Evolutionary conservation across 805 yeast species (phyloP), one percentile per base, ranked within the genome.

Genomic region (Suhomyces vadensis): DNA sequence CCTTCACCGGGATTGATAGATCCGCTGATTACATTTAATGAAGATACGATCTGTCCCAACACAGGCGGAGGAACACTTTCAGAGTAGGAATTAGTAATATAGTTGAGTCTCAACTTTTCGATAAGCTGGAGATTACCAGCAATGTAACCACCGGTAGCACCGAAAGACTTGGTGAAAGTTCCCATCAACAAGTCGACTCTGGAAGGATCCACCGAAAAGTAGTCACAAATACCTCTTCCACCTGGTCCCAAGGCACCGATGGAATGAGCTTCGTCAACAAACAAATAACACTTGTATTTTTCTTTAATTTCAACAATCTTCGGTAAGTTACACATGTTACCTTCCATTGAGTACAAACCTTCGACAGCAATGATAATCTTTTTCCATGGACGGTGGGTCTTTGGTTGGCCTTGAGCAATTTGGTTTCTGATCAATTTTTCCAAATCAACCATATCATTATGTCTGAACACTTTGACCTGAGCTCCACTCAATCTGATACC

Each of bases 101-200:
- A 80, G 55, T 81, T 83, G 31, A 86, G 55, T 66, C 91, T 81
- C 49, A 94, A 71, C 56, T 83, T 78, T 56, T 89, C 91, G 39
- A 92, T 84, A 24, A 88, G 67, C 38, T 65, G 69, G 58, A 81
- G 76, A 50, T 75, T 75, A 37, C 85, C 95, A n/a, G 96, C 92
- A 51, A 94, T 72, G 63, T 94, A 94, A 37, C 99, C 99, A 60
- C 99, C 99, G 33, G 98, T 89, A 13, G 99, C 98, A 63, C 99
- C 99, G 64, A 94, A 94, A 1, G 97, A 88, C 68, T 94, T 94
- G 41, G 99, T 95, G 46, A 94, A 79, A 6, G 99, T 94, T 40
- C 99, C 99, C 99, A 94, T 94, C 53, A 94, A 69, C 50, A 94
- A 71, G 67, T 94, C 99, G 45, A 94, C 74, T 35, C 79, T 79